phyloP scores from a whole-genome alignment of 768 basidiomycete species.

The Clathrus columnatus region DNA sequence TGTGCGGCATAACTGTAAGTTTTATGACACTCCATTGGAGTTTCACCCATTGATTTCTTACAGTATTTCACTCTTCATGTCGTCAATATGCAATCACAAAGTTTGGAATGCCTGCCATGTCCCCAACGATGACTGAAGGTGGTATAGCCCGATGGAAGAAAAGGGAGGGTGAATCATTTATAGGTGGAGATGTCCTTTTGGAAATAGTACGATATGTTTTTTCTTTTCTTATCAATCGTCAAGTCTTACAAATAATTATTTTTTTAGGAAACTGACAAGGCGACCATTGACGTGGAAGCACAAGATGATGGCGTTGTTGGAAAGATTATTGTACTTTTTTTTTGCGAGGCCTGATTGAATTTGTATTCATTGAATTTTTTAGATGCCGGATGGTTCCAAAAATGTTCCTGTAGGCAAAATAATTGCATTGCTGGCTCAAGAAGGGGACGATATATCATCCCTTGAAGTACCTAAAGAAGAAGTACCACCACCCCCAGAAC shows the following conservation, averaged over 20 bases:
- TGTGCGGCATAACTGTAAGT: background rate
- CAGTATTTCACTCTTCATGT: slow-evolving; percentile 80
- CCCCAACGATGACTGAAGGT: slow-evolving; percentile 99
- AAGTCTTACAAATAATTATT: slow-evolving; percentile 11
- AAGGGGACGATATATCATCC: slow-evolving; percentile 82
- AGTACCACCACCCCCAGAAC: slow-evolving; percentile 29
- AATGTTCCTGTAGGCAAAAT: slow-evolving; percentile 75
- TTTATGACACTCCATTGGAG: background rate
- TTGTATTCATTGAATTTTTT: slow-evolving; percentile 1
- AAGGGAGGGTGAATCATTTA: slow-evolving; percentile 86
- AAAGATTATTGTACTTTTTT: slow-evolving; percentile 80
- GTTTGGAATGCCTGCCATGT: slow-evolving; percentile 98
- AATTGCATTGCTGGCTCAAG: slow-evolving; percentile 90
- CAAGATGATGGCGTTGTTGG: slow-evolving; percentile 95
- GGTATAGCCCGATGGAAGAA: slow-evolving; percentile 98
- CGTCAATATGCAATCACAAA: slow-evolving; percentile 71
- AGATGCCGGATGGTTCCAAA: slow-evolving; percentile 84
- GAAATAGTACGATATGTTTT: slow-evolving; percentile 67
- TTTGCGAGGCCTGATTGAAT: background rate
- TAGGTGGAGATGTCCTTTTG: slow-evolving; percentile 86
- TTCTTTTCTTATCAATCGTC: background rate
- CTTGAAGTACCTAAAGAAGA: slow-evolving; percentile 6
- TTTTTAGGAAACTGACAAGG: slow-evolving; percentile 96
- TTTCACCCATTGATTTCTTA: background rate
- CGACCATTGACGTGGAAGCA: slow-evolving; percentile 98